phyloP scores from a whole-genome alignment of 495 filamentous ascomycete species.

The Tetracladium marchalianum region DNA sequence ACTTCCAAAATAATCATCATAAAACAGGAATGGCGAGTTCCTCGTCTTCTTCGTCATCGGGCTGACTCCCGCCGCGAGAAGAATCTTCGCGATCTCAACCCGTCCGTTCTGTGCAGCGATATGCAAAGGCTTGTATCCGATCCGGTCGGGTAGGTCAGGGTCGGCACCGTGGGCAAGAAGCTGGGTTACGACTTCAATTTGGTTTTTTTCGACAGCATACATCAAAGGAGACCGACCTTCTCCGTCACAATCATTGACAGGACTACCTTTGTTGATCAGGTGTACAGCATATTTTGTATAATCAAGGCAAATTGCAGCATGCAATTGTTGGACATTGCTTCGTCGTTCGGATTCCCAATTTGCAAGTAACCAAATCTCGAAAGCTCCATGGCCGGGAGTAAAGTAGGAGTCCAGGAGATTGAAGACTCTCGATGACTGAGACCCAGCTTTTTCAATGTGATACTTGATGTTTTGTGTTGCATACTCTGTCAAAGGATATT shows the following conservation, averaged over 20 bases:
- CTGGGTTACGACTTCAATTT: constrained; percentile 11
- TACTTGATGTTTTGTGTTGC: constrained; percentile 18
- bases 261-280: neutral
- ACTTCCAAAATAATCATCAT: too few relatives aligned
- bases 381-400: neutral
- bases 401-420: neutral
- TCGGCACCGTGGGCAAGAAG: constrained; percentile 21
- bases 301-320: constrained; percentile 11
- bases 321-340: constrained; percentile 17
- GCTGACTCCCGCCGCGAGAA: constrained; percentile 22
- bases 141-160: constrained; percentile 10
- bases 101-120: constrained; percentile 16
- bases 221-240: constrained; percentile 18
- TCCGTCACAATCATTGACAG: constrained; percentile 6
- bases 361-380: constrained; percentile 3
- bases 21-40: constrained; percentile 3
- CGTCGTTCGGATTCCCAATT: constrained; percentile 2
- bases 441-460: constrained; percentile 15
- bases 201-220: constrained; percentile 16
- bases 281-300: constrained; percentile 7
- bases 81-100: constrained; percentile 7
- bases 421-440: constrained; percentile 6
- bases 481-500: constrained; percentile 13
- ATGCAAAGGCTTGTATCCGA: constrained; percentile 16
- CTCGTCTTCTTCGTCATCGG: constrained; percentile 22